A percentile compares a stretch with the other conserved stretches of the same genome.
Conservation (phyloP, 2,329 filamentous ascomycete species). For the Herpotrichia juniperi region DNA sequence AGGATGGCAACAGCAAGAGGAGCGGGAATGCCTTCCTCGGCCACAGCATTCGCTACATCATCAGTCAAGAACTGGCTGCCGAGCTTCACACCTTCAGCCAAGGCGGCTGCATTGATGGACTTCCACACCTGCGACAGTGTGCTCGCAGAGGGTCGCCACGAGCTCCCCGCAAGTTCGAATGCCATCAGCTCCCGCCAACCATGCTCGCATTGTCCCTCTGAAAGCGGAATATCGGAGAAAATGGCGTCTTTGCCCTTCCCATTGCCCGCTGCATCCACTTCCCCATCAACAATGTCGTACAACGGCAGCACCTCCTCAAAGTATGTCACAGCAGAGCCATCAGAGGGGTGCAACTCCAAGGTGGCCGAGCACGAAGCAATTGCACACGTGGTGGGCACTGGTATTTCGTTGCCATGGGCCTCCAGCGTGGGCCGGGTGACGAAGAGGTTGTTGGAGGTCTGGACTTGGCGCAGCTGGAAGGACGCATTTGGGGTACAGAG, state of each 20-base stretch:
- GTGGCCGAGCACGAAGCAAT: constrained; percentile 53
- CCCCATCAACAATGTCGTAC: constrained; percentile 41
- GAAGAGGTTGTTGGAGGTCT: constrained; percentile 69
- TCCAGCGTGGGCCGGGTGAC: constrained; percentile 54
- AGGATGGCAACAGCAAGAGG: constrained; percentile 46
- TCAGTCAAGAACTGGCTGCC: constrained; percentile 43
- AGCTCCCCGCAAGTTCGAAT: constrained; percentile 53
- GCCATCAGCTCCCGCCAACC: constrained; percentile 60
- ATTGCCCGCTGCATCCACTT: constrained; percentile 34
- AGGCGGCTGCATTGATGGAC: constrained; percentile 48
- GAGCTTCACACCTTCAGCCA: constrained; percentile 50
- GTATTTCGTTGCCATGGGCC: constrained; percentile 41
- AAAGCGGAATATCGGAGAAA: constrained; percentile 60
- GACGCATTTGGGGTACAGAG: constrained; percentile 64
- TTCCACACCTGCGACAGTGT: constrained; percentile 58
- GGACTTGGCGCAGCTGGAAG: constrained; percentile 67
- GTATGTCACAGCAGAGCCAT: constrained; percentile 40
- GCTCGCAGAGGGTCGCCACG: constrained; percentile 56
- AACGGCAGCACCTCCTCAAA: constrained; percentile 47
- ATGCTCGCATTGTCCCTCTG: constrained; percentile 55
- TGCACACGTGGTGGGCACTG: constrained; percentile 45
- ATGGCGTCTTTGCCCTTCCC: constrained; percentile 45
- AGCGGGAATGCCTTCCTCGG: constrained; percentile 47
- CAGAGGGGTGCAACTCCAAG: constrained; percentile 49
- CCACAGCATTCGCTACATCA: constrained; percentile 38